Conservation (phyloP, 768 basidiomycete genomes). For the Coprinellus aureogranulatus region DNA sequence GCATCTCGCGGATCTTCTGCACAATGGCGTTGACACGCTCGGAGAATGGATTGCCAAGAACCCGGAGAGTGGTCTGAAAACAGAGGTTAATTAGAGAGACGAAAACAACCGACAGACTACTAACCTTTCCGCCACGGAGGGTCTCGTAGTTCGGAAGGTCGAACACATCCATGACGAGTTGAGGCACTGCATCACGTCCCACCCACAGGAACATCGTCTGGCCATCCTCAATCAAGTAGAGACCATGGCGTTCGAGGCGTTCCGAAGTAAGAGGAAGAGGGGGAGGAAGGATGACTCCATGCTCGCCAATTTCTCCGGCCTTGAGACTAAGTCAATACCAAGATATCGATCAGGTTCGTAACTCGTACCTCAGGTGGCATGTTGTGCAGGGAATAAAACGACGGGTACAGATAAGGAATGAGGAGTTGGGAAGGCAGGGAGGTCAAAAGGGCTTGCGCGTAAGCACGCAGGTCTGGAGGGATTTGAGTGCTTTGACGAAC, state of each 20-base stretch:
- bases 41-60: constrained; percentile 92
- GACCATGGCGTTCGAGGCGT: constrained; percentile 88
- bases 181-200: constrained; percentile 95
- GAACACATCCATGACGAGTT: constrained; percentile 92
- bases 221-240: constrained; percentile 95
- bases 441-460: constrained; percentile 89
- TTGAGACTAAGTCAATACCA: constrained; percentile 27
- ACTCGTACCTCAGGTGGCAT: constrained; percentile 85
- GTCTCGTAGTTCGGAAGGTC: constrained; percentile 84
- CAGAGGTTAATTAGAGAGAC: neutral
- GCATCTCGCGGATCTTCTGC: constrained; percentile 92
- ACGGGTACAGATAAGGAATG: constrained; percentile 91
- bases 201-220: constrained; percentile 98
- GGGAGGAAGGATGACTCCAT: constrained; percentile 84
- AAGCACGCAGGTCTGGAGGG: constrained; percentile 92
- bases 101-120: constrained; percentile 14
- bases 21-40: constrained; percentile 92
- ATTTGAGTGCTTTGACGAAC: constrained; percentile 95
- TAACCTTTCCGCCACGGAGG: constrained; percentile 89
- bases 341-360: constrained; percentile 6
- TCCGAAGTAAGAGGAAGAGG: constrained; percentile 92
- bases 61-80: constrained; percentile 90
- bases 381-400: constrained; percentile 93
- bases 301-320: constrained; percentile 89
- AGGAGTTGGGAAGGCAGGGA: constrained; percentile 89